Evolutionary conservation across 306 rosid species (phyloP), one percentile per base, ranked within the genome.

Genomic region (Lupinus albus): DNA sequence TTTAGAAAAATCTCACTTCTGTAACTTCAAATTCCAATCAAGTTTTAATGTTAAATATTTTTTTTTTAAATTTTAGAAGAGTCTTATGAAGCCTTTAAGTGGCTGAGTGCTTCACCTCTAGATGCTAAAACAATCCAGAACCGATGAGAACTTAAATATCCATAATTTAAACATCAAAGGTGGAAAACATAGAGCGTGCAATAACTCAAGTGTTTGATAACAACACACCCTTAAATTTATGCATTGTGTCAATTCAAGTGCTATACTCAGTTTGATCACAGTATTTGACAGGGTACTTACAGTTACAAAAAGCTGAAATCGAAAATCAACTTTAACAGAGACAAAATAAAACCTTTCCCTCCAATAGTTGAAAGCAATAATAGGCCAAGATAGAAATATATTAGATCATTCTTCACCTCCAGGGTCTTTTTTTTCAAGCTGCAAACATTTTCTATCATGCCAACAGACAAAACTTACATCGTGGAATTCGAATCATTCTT

Each of bases 401-500:
- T 42, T 3, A 33, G 8, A 14, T 33, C 20, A 35, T 58, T 33
- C 8, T 59, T 59, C 14, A 59, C 28, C 9, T 2, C 3, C 64
- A 9, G 25, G 4, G 1, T 12, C 12, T 36, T 60, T 18, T 60
- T 18, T 6, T 8, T 20, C n/a, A 59, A 61, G 10, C 52, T 17
- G 38, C 76, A 61, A 62, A 41, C 64, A 25, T 38, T 28, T 70
- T 25, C 45, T 42, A 61, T 7, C 11, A 64, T 30, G 49, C 53
- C 67, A 61, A 28, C 20, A 38, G 39, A 54, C 64, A 41, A 66
- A 48, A 36, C 52, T 42, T 28, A 67, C 54, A 61, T 18, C 63
- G 33, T 14, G 57, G 11, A 72, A 76, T 6, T 16, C 46, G 45
- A 33, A 62, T 46, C 39, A 67, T 66, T 65, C 62, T 48, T 42